Base-by-base conservation (phyloP, 2,329 filamentous ascomycete genomes). In the Botrytis fabae region DNA sequence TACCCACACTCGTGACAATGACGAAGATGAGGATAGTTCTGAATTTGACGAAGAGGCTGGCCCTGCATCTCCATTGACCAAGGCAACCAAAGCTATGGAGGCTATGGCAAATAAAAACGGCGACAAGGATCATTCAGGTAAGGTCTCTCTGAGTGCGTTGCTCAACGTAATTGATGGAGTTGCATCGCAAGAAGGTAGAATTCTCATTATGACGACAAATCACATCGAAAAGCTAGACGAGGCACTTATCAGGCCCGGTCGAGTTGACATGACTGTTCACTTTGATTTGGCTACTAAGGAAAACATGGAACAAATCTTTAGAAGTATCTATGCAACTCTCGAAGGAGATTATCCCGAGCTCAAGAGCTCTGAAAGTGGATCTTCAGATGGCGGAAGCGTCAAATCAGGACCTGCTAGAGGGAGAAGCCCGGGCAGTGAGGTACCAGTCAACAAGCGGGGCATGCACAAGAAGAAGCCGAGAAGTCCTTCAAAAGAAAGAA, bases 171-270 rank as follows among this genome's bases (percentile, higher is more conserved):
- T 93, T 74, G 93, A 97, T 78, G 75, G 91, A 2, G 90, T 92
- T 0, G 89, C 89, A 0, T 88, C 88, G 0, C 88, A 88, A 73
- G 91, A 93, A 81, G 91, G 90, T 1, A 85, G 89, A 12, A 87
- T 93, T 1, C 83, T 93, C 1, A 87, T 93, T 75, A 92, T 93
- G 91, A 93, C 90, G 0, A 91, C 90, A 0, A 93, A 93, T 76
- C 86, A 88, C 73, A 85, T 86, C 0, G 87, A 91, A 73, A 86
- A 87, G 73, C 84, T 92, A 0, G 89, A 92, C 73, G 81, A 84
- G 4, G 90, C 89, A 0, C 83, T 92, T 1, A 85, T 91, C 38
- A 84, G 90, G 0, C 89, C 90, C 0, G 90, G 90, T 0, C 82
- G 89, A 2, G 86, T 92, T 0, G 89, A 92, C 74, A 83, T 89